These are phyloP conservation scores for Pythium rhizo-oryzae DNA, from an alignment of 352 stramenopile genomes.

Conservation along the genomic window DNA sequence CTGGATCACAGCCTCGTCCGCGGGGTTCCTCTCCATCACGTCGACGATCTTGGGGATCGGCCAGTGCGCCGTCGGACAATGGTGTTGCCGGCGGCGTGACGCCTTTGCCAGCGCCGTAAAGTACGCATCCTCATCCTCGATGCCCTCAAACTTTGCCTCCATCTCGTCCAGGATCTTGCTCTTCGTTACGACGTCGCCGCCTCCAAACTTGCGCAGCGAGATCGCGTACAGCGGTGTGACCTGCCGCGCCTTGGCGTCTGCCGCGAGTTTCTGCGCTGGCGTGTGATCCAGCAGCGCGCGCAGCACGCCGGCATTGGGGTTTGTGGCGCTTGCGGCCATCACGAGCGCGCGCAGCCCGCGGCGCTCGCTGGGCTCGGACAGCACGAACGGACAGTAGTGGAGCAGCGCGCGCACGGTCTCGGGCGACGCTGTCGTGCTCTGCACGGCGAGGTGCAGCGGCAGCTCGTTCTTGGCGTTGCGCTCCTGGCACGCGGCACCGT, in stretches of 20 bases:
- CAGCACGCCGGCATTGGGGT: conserved; percentile 39
- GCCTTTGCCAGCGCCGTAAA: conserved; percentile 61
- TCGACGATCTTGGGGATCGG: conserved; percentile 49
- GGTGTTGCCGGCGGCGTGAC: conserved; percentile 52
- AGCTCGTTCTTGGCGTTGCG: conserved; percentile 49
- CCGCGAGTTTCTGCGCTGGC: conserved; percentile 27
- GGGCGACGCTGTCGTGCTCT: conserved; percentile 24
- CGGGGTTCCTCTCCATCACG: conserved; percentile 60
- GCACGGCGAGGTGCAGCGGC: conserved; percentile 53
- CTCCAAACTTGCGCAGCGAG: conserved; percentile 36
- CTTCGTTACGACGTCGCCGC: conserved; percentile 26
- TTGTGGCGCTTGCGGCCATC: conserved; percentile 39
- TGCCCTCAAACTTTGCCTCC: conserved; percentile 47
- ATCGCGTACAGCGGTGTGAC: conserved; percentile 61
- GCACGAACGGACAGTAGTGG: conserved; percentile 34
- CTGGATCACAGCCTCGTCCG: conserved; percentile 62
- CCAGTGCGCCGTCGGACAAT: conserved; percentile 55
- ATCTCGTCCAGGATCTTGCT: conserved; percentile 31
- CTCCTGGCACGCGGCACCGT: conserved; percentile 38
- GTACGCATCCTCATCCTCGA: conserved; percentile 59
- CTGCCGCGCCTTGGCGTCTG: conserved; percentile 1
- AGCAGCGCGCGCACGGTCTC: conserved; percentile 36
- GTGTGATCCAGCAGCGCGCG: conserved; percentile 41
- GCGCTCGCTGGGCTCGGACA: conserved; percentile 40
- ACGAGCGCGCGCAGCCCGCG: conserved; percentile 46